Evolutionary conservation across 352 stramenopile genomes (phyloP), one percentile per base, ranked within the genome.

Genomic region (Aphanomyces stellatus): DNA sequence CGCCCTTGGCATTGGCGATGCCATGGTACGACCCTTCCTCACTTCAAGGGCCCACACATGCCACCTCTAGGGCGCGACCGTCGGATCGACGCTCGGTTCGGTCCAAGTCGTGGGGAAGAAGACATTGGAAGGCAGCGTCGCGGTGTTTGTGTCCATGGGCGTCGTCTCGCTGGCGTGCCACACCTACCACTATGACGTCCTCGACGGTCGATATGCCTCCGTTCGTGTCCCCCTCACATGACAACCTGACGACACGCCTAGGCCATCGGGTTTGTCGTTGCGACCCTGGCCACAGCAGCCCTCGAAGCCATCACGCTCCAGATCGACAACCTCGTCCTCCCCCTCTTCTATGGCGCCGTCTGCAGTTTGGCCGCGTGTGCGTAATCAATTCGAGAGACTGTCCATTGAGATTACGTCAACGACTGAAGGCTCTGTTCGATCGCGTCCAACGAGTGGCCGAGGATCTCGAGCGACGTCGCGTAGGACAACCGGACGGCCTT

Each of bases 401-500:
- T 62, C 10, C 43, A 69, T 13, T 63, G 17, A 51, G 24, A 28
- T 17, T n/a, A 10, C 22, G 43, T 28, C 17, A 93, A 69, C 30
- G 77, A 90, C 41, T 72, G 70, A 17, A 90, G 71, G 27, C 77
- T 76, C 17, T 72, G 69, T 51, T 90, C 77, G 3, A 91, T 40
- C 0, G 78, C 80, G 65, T 88, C 74, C 76, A 90, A 80, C 24
- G 79, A 74, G 53, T 87, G 74, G 43, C 81, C 70, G 48, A 91
- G 73, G 22, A 75, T 85, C 55, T 98, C 89, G 77, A 96, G 88
- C 22, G 88, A 93, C 33, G 93, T 96, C 15, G 96, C 95, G 76
- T 98, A 99, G 71, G 91, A 98, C 67, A 99, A 89, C 13, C 96
- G 91, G 15, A 98, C 70, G 11, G 89, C 93, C 34, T 87, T 88